Percentiles rank a stretch among this genome's conserved stretches.
Conservation (phyloP, 306 rosid genomes). For the Castanopsis chinensis region DNA sequence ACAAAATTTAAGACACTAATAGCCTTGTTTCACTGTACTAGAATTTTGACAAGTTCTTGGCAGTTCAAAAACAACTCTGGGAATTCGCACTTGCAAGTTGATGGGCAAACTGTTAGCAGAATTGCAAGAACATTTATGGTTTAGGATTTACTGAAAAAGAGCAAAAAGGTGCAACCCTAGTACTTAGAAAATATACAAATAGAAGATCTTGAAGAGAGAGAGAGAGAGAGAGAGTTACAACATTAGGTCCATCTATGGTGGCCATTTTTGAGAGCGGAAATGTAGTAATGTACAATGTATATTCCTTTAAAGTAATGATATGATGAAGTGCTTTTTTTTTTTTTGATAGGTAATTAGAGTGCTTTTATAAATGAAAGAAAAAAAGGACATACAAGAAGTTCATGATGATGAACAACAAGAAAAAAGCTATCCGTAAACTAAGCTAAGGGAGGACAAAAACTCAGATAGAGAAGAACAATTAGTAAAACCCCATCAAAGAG, state of each 20-base stretch:
- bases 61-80: neutral
- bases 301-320: neutral
- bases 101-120: neutral
- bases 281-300: neutral
- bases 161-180: neutral
- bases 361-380: no score
- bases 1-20: no score
- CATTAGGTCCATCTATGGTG: neutral
- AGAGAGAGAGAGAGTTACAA: neutral
- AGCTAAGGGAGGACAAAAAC: no score
- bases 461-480: no score
- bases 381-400: no score
- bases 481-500: no score
- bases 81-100: neutral
- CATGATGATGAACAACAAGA: no score
- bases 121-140: neutral
- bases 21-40: no score
- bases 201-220: neutral
- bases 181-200: neutral
- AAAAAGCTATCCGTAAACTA: no score
- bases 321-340: no score
- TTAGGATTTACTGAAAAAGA: neutral
- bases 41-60: no score
- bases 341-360: no score
- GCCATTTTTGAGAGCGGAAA: neutral